These are phyloP conservation scores for Fulvia fulva DNA, from an alignment of 2,329 filamentous ascomycete genomes.

Conservation along the genomic window DNA sequence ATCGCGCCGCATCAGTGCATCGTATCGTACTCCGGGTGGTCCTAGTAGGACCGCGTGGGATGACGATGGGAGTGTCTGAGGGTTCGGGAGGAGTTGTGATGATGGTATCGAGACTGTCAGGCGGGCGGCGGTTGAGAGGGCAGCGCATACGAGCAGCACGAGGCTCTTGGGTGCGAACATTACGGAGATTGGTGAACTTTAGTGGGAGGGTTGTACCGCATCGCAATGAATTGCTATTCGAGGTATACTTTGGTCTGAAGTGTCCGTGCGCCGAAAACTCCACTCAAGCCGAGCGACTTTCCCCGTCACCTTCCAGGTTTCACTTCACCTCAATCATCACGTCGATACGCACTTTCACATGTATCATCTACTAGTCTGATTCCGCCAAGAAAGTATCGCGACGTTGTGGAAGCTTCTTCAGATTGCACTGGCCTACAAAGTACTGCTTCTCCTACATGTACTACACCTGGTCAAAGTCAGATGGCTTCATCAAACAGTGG, in stretches of 20 bases:
- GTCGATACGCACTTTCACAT: too few species aligned
- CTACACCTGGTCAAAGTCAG: too few species aligned
- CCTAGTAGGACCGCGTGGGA: constrained; percentile 59
- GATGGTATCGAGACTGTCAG: constrained; percentile 52
- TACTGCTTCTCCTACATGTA: too few species aligned
- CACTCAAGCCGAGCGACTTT: too few species aligned
- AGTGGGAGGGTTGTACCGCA: not conserved
- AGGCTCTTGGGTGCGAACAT: not conserved
- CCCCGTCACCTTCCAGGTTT: too few species aligned
- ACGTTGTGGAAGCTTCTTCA: not conserved
- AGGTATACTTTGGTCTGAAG: not conserved
- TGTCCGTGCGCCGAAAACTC: not conserved
- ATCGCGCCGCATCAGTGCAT: constrained; percentile 61
- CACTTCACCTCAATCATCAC: too few species aligned
- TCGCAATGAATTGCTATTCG: not conserved
- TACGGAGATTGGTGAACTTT: not conserved
- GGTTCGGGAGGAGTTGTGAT: constrained; percentile 41
- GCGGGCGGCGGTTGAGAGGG: constrained; percentile 37
- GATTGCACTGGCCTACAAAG: not conserved
- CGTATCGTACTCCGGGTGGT: constrained; percentile 41
- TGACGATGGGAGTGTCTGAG: constrained; percentile 50
- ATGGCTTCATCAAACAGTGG: not conserved
- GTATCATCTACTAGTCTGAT: not conserved
- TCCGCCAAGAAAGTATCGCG: not conserved
- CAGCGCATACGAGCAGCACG: constrained; percentile 19